Percentiles rank a stretch among this genome's conserved stretches.
These are phyloP conservation scores for Singerocomus rubriflavus DNA, from an alignment of 1,284 basidiomycete genomes.

Conservation along the genomic window DNA sequence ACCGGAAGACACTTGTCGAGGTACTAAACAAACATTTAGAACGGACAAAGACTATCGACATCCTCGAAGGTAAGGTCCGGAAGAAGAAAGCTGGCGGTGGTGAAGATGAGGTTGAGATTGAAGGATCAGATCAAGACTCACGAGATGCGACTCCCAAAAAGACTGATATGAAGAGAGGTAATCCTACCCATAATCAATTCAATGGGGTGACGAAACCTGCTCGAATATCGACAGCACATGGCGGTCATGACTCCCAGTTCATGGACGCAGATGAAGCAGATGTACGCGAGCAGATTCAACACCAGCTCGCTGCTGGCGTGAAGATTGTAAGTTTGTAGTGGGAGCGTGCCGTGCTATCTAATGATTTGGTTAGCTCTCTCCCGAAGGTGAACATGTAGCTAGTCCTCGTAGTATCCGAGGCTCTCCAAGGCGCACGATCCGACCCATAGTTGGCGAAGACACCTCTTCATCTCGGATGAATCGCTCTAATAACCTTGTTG, in stretches of 20 bases:
- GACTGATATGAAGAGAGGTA: constrained; percentile 39
- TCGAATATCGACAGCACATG: constrained; percentile 44
- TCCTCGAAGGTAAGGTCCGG: constrained; percentile 71
- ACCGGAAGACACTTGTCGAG: constrained; percentile 78
- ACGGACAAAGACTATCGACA: constrained; percentile 80
- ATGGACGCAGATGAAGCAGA: constrained; percentile 90
- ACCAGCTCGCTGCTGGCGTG: constrained; percentile 73
- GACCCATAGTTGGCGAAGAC: constrained; percentile 35
- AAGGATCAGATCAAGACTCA: constrained; percentile 44
- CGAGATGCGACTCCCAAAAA: constrained; percentile 54
- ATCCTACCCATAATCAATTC: constrained; percentile 33
- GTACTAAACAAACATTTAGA: constrained; percentile 82
- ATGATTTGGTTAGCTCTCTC: constrained; percentile 43
- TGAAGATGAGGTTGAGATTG: constrained; percentile 37
- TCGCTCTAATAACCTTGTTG: constrained; percentile 42
- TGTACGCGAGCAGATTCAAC: constrained; percentile 81
- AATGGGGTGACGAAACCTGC: constrained; percentile 29
- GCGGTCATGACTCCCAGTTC: constrained; percentile 74
- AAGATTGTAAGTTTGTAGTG: constrained; percentile 53
- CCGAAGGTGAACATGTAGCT: constrained; percentile 50
- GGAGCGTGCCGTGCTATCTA: constrained; percentile 7
- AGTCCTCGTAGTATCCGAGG: constrained; percentile 65
- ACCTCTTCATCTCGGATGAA: constrained; percentile 32
- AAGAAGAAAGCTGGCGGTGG: constrained; percentile 33
- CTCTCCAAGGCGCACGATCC: constrained; percentile 56